These are phyloP conservation scores for Piloderma croceum DNA, from an alignment of 768 basidiomycete genomes.

Conservation along the genomic window DNA sequence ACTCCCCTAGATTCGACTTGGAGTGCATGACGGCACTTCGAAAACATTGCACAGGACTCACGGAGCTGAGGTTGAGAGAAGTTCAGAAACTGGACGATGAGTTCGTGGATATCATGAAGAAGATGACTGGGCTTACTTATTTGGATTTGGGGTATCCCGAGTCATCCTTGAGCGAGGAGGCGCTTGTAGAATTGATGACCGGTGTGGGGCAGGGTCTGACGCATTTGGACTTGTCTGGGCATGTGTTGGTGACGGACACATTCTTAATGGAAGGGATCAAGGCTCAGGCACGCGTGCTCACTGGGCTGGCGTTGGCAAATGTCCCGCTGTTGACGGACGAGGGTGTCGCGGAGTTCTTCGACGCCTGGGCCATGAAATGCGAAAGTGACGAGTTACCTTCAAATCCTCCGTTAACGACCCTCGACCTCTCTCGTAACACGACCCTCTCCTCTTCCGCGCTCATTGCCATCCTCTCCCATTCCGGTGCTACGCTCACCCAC, in stretches of 20 bases:
- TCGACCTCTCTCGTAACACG: constrained; percentile 65
- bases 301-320: not conserved
- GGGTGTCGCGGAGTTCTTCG: constrained; percentile 68
- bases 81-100: constrained; percentile 64
- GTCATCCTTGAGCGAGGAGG: constrained; percentile 48
- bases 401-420: constrained; percentile 41
- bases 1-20: constrained; percentile 81
- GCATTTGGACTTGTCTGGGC: constrained; percentile 67
- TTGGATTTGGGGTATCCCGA: constrained; percentile 70
- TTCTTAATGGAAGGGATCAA: constrained; percentile 59
- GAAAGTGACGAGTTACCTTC: constrained; percentile 11
- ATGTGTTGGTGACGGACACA: constrained; percentile 53
- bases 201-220: constrained; percentile 50
- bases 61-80: constrained; percentile 74
- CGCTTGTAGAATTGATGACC: constrained; percentile 49
- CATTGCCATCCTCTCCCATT: constrained; percentile 59
- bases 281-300: constrained; percentile 45
- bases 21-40: constrained; percentile 59
- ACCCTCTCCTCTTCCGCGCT: constrained; percentile 51
- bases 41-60: constrained; percentile 46
- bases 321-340: constrained; percentile 56
- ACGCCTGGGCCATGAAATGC: constrained; percentile 34
- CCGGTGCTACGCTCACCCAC: constrained; percentile 47
- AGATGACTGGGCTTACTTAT: constrained; percentile 41
- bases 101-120: constrained; percentile 50